Conservation (phyloP, 257 asterid species). For the Buddleja alternifolia region DNA sequence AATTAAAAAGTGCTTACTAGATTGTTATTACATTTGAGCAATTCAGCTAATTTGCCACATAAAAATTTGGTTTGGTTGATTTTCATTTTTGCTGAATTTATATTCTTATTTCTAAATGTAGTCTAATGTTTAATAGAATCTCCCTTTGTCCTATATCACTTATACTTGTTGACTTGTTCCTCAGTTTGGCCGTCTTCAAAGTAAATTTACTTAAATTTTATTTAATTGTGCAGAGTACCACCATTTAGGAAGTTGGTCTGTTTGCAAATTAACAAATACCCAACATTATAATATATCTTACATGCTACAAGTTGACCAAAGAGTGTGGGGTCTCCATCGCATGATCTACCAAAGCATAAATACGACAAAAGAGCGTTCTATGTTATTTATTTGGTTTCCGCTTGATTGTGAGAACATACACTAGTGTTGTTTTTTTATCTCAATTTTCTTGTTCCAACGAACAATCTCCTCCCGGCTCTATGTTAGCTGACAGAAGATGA, state of each 20-base stretch:
- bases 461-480: conserved; percentile 13
- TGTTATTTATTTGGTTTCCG: conserved; percentile 5
- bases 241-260: background rate
- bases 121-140: background rate
- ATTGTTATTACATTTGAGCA: background rate
- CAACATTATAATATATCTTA: background rate
- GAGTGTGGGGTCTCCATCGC: background rate
- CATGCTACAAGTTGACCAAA: conserved; percentile 4
- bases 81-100: background rate
- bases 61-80: conserved; percentile 4
- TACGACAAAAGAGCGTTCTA: background rate
- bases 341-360: conserved; percentile 10
- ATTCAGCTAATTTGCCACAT: background rate
- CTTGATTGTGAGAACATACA: conserved; percentile 10
- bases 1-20: conserved; percentile 2
- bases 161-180: conserved; percentile 17
- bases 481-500: conserved; percentile 23
- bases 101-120: conserved; percentile 1
- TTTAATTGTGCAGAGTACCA: background rate
- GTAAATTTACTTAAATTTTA: background rate
- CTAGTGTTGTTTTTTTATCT: background rate
- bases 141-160: conserved; percentile 1
- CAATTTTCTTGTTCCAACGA: background rate
- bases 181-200: conserved; percentile 15
- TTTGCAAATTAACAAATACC: conserved; percentile 14